Evolutionary conservation across 202 grass and related monocot species (phyloP), one percentile per base, ranked within the genome.

Genomic region (Musa balbisiana): DNA sequence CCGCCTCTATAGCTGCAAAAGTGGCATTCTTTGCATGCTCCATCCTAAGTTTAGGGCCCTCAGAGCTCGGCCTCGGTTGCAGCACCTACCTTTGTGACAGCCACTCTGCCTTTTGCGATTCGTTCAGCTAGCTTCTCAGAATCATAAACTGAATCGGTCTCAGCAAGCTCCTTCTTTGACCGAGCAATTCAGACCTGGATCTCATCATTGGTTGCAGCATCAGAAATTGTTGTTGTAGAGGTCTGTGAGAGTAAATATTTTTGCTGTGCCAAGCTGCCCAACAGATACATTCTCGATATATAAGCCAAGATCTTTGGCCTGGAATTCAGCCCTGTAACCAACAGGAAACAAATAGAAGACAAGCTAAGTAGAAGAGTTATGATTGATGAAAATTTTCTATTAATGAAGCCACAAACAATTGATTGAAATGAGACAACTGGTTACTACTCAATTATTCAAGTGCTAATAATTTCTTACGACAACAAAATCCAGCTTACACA

Each of bases 1-100:
- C 76, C 76, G 13, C 76, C 64, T 78, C 76, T 49, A 58, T 69
- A 43, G 76, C 64, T 43, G 76, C 64, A 78, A 69, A 78, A 56
- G 76, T 78, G 19, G 76, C 64, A 78, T 78, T 78, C 76, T 78
- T 78, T 17, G 76, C 64, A 69, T 69, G 64, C 52, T 69, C 76
- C 49, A 78, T 58, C 76, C 64, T 26, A 20, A 78, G 76, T 53
- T 78, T 78, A 23, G 52, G 76, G 11, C 50, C 64, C 24, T 78
- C 76, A n/a, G 15, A 69, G 64, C 10, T 78, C 76, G 11, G 76
- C 69, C 64, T 78, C 76, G 49, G 76, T 78, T 67, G 76, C 76
- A 23, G 76, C 76, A 53, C 76, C 76, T 21, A 78, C 76, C 29
- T 78, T 78, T 58, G 69, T 78, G 17, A 78, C 76, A 10, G 76